These are phyloP conservation scores for Colletotrichum sp. DNA, from an alignment of 2,329 filamentous ascomycete species.

Conservation along the genomic window DNA sequence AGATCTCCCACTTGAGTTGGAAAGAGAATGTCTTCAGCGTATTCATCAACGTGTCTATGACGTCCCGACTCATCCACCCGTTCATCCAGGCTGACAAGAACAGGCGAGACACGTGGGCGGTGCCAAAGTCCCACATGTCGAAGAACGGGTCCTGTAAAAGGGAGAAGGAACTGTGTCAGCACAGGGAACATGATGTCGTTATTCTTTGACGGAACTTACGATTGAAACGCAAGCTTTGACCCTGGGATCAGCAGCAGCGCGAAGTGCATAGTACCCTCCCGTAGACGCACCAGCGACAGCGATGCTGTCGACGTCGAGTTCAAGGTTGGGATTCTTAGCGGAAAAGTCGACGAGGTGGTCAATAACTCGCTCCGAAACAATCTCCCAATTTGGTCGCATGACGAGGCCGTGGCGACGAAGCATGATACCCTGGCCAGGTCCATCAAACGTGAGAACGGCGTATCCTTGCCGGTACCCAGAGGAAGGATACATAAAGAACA, in stretches of 20 bases:
- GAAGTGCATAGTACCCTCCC: conserved; percentile 51
- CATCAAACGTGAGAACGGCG: conserved; percentile 48
- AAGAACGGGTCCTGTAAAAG: conserved; percentile 31
- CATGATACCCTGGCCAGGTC: conserved; percentile 47
- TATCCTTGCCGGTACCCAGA: conserved; percentile 38
- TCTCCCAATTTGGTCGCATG: conserved; percentile 43
- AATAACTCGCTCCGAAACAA: conserved; percentile 34
- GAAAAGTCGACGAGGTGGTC: conserved; percentile 29
- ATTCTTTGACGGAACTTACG: conserved; percentile 11
- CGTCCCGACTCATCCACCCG: conserved; percentile 27
- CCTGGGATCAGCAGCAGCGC: conserved; percentile 42
- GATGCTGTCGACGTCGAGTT: conserved; percentile 40
- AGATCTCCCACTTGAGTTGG: conserved; percentile 34
- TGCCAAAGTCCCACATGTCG: conserved; percentile 33
- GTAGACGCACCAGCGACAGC: conserved; percentile 42
- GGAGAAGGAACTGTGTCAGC: background rate
- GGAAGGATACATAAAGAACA: conserved; percentile 37
- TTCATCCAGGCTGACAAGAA: conserved; percentile 26
- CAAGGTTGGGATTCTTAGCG: conserved; percentile 19
- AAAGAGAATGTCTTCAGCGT: conserved; percentile 25
- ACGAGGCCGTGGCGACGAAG: conserved; percentile 30
- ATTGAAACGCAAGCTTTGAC: conserved; percentile 47
- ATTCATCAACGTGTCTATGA: conserved; percentile 30
- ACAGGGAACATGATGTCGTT: background rate
- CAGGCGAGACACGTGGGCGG: conserved; percentile 26